Evolutionary conservation across 148 eudicot genomes (phyloP), one percentile per base, ranked within the genome.

Genomic region (Talinum fruticosum): DNA sequence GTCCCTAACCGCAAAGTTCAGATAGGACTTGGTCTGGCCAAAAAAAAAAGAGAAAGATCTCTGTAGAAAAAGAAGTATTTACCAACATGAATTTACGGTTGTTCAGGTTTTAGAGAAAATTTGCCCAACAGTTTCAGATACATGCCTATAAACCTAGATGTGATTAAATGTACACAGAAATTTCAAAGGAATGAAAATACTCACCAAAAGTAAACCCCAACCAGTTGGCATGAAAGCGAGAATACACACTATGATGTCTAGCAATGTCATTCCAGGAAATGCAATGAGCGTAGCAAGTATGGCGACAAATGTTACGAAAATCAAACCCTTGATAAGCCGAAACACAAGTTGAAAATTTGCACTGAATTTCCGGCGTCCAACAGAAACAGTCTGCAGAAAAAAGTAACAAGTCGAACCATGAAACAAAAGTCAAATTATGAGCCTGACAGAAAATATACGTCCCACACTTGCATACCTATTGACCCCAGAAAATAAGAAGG

Each of bases 211-310:
- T 53, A 81, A 78, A 76, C 85, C 85, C 87, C 99, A 95, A 69
- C 99, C 99, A 75, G 99, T 95, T 13, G 99, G 99, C 94, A 95
- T 86, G 88, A 95, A 95, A 71, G 96, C 99, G 49, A 95, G 93
- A 75, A 95, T 79, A 86, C 99, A 91, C 6, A 93, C 97, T 1
- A 95, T 51, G 76, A 95, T 87, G 81, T 95, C 99, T 79, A 79
- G 77, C 24, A 88, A 53, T 8, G 90, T 87, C 91, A 95, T 90
- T 47, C 87, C 90, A 24, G 93, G 86, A 15, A 89, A 85, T 15
- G 83, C 87, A 68, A 95, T 83, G 65, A 95, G 85, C 10, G 83
- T 87, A 28, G 84, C 89, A 34, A 95, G 82, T 57, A 82, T 81
- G 44, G 75, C 79, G 5, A 84, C 78, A 77, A 86, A 79, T 41